Conservation (phyloP, 495 filamentous ascomycete genomes). For the Hypoxylon trugodes region DNA sequence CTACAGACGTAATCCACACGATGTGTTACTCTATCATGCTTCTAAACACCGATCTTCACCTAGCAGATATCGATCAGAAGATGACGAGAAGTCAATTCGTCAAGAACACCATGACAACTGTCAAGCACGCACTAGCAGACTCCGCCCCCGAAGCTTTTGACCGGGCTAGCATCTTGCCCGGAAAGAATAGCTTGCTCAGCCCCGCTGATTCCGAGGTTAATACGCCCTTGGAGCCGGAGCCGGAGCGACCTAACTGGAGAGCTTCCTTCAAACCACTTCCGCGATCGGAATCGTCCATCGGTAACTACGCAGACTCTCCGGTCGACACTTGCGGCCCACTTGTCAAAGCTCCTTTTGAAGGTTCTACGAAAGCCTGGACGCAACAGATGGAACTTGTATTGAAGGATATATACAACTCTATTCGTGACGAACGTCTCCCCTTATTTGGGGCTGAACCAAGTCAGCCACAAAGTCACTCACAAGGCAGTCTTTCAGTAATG, state of each 20-base stretch:
- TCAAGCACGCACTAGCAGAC: slow-evolving; percentile 77
- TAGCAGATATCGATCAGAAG: slow-evolving; percentile 93
- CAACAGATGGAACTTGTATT: slow-evolving; percentile 87
- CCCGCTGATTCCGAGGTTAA: slow-evolving; percentile 40
- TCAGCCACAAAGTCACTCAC: slow-evolving; percentile 53
- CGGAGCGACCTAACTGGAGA: slow-evolving; percentile 53
- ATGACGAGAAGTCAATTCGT: slow-evolving; percentile 95
- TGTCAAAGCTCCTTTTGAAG: slow-evolving; percentile 80
- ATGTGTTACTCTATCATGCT: slow-evolving; percentile 96
- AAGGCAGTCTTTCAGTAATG: slow-evolving; percentile 64
- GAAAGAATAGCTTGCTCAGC: slow-evolving; percentile 45
- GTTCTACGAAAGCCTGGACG: slow-evolving; percentile 84
- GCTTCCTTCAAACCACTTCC: slow-evolving; percentile 58
- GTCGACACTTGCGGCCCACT: slow-evolving; percentile 67
- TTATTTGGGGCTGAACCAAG: slow-evolving; percentile 71
- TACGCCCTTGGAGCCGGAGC: slow-evolving; percentile 55
- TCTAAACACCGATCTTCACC: slow-evolving; percentile 94
- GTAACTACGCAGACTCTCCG: slow-evolving; percentile 41
- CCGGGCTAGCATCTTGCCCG: slow-evolving; percentile 54
- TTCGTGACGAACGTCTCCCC: slow-evolving; percentile 84
- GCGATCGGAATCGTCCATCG: slow-evolving; percentile 54
- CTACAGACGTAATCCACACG: slow-evolving; percentile 89
- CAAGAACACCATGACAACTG: slow-evolving; percentile 94
- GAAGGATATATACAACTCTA: slow-evolving; percentile 90
- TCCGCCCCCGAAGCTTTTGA: slow-evolving; percentile 73